Conservation (phyloP, 345 rosid species). For the Ceriops tagal region DNA sequence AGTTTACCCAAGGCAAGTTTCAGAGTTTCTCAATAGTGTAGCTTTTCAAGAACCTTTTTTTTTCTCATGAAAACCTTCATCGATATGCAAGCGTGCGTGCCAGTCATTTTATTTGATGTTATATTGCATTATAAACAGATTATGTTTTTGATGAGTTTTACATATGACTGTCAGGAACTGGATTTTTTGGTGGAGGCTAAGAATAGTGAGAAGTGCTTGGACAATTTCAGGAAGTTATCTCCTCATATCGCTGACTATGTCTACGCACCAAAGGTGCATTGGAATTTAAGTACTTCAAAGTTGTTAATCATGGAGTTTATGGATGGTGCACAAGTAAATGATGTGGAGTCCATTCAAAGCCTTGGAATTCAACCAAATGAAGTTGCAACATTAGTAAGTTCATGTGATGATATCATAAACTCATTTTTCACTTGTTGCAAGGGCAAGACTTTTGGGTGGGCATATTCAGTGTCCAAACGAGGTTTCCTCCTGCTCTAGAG, state of each 20-base stretch:
- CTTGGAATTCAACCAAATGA: slow-evolving; percentile 78
- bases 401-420: slow-evolving; percentile 5
- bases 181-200: slow-evolving; percentile 90
- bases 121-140: not conserved
- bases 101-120: not conserved
- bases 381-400: slow-evolving; percentile 77
- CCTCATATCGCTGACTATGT: slow-evolving; percentile 79
- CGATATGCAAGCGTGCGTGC: not conserved
- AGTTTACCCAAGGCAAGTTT: slow-evolving; percentile 84
- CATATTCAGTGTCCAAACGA: not conserved
- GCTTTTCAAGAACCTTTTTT: not conserved
- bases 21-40: not conserved
- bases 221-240: slow-evolving; percentile 81
- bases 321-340: slow-evolving; percentile 84
- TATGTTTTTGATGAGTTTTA: not conserved
- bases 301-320: slow-evolving; percentile 91
- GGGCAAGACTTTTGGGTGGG: not conserved
- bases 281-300: slow-evolving; percentile 86
- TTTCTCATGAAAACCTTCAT: not conserved
- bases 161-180: slow-evolving; percentile 53
- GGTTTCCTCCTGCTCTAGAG: no score
- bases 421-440: slow-evolving; percentile 9
- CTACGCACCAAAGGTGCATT: slow-evolving; percentile 73
- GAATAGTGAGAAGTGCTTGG: slow-evolving; percentile 82
- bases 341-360: slow-evolving; percentile 56